Conservation (phyloP, 495 filamentous ascomycete species). For the Niebla homalea region DNA sequence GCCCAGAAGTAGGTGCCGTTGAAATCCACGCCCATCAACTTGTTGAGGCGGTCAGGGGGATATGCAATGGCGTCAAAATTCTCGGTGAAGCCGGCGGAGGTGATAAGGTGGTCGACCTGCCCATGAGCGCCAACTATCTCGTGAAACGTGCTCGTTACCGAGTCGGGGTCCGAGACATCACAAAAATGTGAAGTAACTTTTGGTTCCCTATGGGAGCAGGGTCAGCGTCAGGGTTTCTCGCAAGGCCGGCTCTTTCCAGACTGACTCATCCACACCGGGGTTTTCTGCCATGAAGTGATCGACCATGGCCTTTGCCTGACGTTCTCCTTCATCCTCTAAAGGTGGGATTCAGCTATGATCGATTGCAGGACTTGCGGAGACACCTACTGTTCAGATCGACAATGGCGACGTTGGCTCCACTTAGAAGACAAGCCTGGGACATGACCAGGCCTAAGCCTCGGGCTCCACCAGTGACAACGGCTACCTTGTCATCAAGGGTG, state of each 20-base stretch:
- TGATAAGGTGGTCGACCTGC: conserved; percentile 82
- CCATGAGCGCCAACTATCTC: conserved; percentile 61
- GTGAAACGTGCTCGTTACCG: conserved; percentile 55
- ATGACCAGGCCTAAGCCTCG: conserved; percentile 81
- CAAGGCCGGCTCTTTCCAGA: conserved; percentile 1
- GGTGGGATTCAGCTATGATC: conserved; percentile 8
- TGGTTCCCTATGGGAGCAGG: conserved; percentile 39
- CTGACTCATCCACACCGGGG: conserved; percentile 56
- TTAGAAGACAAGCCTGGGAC: conserved; percentile 75
- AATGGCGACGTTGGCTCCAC: conserved; percentile 80
- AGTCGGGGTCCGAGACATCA: conserved; percentile 68
- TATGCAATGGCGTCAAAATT: conserved; percentile 87
- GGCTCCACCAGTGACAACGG: conserved; percentile 74
- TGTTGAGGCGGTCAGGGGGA: conserved; percentile 75
- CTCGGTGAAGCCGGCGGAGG: conserved; percentile 90
- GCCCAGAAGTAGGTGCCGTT: conserved; percentile 90
- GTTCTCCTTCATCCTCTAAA: conserved; percentile 69
- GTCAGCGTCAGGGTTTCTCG: not conserved
- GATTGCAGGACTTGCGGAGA: not conserved
- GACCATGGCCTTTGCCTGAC: conserved; percentile 57
- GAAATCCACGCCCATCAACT: conserved; percentile 88
- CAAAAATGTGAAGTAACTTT: conserved; percentile 80
- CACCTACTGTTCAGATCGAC: conserved; percentile 81
- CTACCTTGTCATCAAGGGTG: conserved; percentile 65
- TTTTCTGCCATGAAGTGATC: conserved; percentile 64